Evolutionary conservation across 2,329 filamentous ascomycete genomes (phyloP).

Genomic region (Geosmithia morbida): DNA sequence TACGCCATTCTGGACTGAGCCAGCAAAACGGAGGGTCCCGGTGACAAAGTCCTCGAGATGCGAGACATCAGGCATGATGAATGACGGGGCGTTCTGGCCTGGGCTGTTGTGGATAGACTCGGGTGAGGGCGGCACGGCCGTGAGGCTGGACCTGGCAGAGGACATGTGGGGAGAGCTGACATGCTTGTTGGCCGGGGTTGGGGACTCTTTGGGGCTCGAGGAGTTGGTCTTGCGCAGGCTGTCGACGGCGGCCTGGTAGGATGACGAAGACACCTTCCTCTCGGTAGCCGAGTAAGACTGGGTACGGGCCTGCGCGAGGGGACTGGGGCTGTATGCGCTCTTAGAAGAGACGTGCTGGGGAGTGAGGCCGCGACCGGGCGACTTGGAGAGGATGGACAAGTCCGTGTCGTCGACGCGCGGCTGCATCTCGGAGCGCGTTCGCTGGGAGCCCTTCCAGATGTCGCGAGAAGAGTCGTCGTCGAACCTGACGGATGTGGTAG

Average conservation of each 20-base stretch:
- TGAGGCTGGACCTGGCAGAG: constrained; percentile 24
- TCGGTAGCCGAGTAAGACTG: constrained; percentile 12
- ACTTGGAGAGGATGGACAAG: constrained; percentile 26
- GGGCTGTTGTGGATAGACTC: constrained; percentile 15
- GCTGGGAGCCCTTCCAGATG: constrained; percentile 21
- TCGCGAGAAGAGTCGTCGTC: constrained; percentile 27
- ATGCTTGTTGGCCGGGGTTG: constrained; percentile 5
- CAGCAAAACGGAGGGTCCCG: constrained; percentile 35
- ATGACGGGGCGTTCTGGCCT: constrained; percentile 26
- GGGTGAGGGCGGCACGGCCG: constrained; percentile 24
- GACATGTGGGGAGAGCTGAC: constrained; percentile 19
- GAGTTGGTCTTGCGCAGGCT: constrained; percentile 18
- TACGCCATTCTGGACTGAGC: constrained; percentile 35
- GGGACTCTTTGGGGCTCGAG: constrained; percentile 13
- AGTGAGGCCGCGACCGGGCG: constrained; percentile 15
- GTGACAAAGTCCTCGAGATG: constrained; percentile 44
- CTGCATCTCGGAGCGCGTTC: constrained; percentile 35
- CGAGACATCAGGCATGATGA: constrained; percentile 38
- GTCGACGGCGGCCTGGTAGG: constrained; percentile 13
- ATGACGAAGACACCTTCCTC: not conserved
- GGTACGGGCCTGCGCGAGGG: constrained; percentile 19
- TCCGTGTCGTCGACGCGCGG: constrained; percentile 38
- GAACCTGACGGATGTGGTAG: not conserved
- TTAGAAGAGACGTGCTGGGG: constrained; percentile 12
- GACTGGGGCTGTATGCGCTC: constrained; percentile 18